A percentile compares a stretch with the other conserved stretches of the same genome.
phyloP scores from a whole-genome alignment of 495 filamentous ascomycete genomes.

The Xylaria longipes region DNA sequence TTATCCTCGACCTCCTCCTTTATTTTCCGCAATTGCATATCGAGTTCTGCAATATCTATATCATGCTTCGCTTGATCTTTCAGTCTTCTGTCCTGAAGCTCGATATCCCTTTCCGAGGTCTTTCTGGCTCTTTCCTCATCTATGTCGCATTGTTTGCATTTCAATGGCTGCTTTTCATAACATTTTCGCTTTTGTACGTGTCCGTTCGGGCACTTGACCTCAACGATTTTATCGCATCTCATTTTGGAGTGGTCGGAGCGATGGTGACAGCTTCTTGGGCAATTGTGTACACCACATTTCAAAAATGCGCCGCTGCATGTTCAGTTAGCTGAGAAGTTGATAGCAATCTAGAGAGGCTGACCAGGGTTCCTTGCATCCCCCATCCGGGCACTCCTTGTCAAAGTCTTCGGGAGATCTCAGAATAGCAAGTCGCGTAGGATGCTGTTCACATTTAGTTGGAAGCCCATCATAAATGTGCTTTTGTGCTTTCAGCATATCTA shows the following conservation, averaged over 20 bases:
- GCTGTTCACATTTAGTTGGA: constrained; percentile 69
- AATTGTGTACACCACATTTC: constrained; percentile 66
- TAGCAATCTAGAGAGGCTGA: constrained; percentile 54
- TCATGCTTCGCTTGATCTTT: constrained; percentile 41
- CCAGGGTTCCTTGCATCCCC: constrained; percentile 69
- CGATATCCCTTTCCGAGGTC: constrained; percentile 53
- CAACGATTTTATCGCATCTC: constrained; percentile 55
- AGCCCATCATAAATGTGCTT: constrained; percentile 70
- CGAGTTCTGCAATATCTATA: constrained; percentile 8
- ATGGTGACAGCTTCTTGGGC: constrained; percentile 67
- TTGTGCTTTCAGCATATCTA: constrained; percentile 57
- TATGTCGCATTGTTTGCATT: too few relatives aligned
- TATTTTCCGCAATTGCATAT: constrained; percentile 15
- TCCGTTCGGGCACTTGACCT: constrained; percentile 22
- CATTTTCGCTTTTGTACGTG: too few relatives aligned
- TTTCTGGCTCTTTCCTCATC: constrained; percentile 11
- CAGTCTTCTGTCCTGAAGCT: constrained; percentile 58
- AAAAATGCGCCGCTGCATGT: constrained; percentile 58
- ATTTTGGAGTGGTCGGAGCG: constrained; percentile 69
- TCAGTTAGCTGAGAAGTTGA: constrained; percentile 54
- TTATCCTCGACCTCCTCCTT: constrained; percentile 5
- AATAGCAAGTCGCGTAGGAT: constrained; percentile 56
- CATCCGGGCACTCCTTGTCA: constrained; percentile 66
- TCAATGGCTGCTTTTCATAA: too few relatives aligned
- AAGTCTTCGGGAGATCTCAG: constrained; percentile 59